Conservation (phyloP, 768 basidiomycete species). For the Termitomyces sp. region DNA sequence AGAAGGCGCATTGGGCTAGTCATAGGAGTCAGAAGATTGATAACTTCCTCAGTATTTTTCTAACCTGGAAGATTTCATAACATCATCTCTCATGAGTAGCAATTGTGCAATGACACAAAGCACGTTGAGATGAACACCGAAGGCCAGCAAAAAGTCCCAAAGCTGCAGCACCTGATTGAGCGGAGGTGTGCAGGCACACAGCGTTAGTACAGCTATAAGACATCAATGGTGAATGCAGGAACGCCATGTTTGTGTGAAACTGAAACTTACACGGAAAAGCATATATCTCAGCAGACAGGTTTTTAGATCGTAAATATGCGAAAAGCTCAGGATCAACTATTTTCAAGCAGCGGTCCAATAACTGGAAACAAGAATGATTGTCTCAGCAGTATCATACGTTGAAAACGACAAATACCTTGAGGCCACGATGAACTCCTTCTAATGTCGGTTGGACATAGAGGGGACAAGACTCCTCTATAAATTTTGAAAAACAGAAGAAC, state of each 20-base stretch:
- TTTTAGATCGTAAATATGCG: slow-evolving; percentile 78
- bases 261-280: slow-evolving; percentile 86
- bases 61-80: slow-evolving; percentile 85
- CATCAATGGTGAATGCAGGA: slow-evolving; percentile 2
- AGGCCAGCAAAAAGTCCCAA: slow-evolving; percentile 97
- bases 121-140: slow-evolving; percentile 95
- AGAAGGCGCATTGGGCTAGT: slow-evolving; percentile 90
- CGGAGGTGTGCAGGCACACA: slow-evolving; percentile 97
- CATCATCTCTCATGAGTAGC: slow-evolving; percentile 82
- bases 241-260: neutral
- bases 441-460: slow-evolving; percentile 96
- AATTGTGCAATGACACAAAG: slow-evolving; percentile 96
- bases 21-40: slow-evolving; percentile 1
- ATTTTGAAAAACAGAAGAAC: slow-evolving; percentile 93
- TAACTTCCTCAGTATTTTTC: slow-evolving; percentile 12
- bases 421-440: slow-evolving; percentile 91
- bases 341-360: slow-evolving; percentile 88
- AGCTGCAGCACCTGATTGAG: slow-evolving; percentile 90
- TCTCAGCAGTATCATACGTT: neutral
- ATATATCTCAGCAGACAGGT: slow-evolving; percentile 93
- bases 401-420: slow-evolving; percentile 58
- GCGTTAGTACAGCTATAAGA: slow-evolving; percentile 76
- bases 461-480: slow-evolving; percentile 93
- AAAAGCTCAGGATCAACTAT: slow-evolving; percentile 89
- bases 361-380: slow-evolving; percentile 37